Percentiles rank a stretch among this genome's conserved stretches.
Conservation (phyloP, 1,284 basidiomycete species). For the Vanrija pseudolonga region DNA sequence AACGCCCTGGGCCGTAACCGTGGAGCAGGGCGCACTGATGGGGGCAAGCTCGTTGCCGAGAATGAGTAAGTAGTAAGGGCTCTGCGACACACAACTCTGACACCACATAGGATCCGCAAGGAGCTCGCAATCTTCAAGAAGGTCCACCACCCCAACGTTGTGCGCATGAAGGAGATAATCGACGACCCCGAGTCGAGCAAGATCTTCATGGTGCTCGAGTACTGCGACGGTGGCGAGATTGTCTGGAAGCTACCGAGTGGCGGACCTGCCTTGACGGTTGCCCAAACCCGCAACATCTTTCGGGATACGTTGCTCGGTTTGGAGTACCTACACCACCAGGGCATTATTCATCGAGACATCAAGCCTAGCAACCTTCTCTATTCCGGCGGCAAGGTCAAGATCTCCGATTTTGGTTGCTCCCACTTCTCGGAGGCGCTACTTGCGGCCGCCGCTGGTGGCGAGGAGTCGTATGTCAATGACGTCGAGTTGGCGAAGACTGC, state of each 20-base stretch:
- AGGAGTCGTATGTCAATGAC: slow-evolving; percentile 64
- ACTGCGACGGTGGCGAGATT: slow-evolving; percentile 89
- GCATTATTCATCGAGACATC: slow-evolving; percentile 99
- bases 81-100: slow-evolving; percentile 11
- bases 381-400: slow-evolving; percentile 84
- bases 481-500: slow-evolving; percentile 88
- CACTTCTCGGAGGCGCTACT: slow-evolving; percentile 86
- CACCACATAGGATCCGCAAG: slow-evolving; percentile 55
- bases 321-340: slow-evolving; percentile 76
- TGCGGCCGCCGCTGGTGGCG: slow-evolving; percentile 55
- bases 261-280: slow-evolving; percentile 70
- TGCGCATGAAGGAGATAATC: slow-evolving; percentile 88
- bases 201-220: slow-evolving; percentile 97
- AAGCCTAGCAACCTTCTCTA: slow-evolving; percentile 96
- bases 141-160: slow-evolving; percentile 84
- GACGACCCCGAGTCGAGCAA: slow-evolving; percentile 86
- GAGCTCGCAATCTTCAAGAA: slow-evolving; percentile 99
- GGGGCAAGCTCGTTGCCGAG: slow-evolving; percentile 53
- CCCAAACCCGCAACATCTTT: slow-evolving; percentile 79
- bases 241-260: slow-evolving; percentile 70
- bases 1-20: slow-evolving; percentile 52
- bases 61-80: slow-evolving; percentile 36
- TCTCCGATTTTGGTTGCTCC: slow-evolving; percentile 96
- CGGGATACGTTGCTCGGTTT: slow-evolving; percentile 90
- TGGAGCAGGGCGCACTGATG: slow-evolving; percentile 47